Percentiles rank a stretch among this genome's conserved stretches.
Evolutionary conservation across 495 filamentous ascomycete species (phyloP).

Genomic region (Podospora comata): DNA sequence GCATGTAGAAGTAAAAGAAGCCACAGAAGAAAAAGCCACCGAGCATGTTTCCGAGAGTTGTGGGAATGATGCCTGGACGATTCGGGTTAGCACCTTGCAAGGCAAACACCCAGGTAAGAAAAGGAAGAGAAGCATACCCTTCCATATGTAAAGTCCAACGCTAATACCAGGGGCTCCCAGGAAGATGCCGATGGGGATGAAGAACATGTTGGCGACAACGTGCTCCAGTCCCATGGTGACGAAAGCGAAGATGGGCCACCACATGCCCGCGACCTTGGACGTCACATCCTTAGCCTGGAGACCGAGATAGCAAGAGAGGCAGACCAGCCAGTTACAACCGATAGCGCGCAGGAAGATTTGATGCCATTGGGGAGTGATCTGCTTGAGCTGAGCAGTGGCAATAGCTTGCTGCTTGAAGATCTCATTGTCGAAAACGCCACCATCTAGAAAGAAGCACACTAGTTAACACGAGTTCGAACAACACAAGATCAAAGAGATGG

Average conservation of each 20-base stretch:
- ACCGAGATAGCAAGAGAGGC: slow-evolving; percentile 57
- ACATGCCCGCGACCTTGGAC: slow-evolving; percentile 60
- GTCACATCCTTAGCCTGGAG: slow-evolving; percentile 53
- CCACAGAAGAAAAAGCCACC: slow-evolving; percentile 53
- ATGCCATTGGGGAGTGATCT: slow-evolving; percentile 55
- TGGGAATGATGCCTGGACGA: slow-evolving; percentile 50
- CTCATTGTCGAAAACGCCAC: slow-evolving; percentile 53
- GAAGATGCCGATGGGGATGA: slow-evolving; percentile 58
- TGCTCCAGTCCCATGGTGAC: slow-evolving; percentile 59
- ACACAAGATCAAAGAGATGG: neutral
- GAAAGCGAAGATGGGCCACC: slow-evolving; percentile 61
- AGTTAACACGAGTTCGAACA: neutral
- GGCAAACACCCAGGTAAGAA: neutral
- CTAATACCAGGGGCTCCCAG: slow-evolving; percentile 47
- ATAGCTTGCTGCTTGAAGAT: slow-evolving; percentile 51
- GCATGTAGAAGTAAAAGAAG: slow-evolving; percentile 53
- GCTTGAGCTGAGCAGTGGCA: slow-evolving; percentile 53
- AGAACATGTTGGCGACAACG: slow-evolving; percentile 65
- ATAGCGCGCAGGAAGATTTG: slow-evolving; percentile 60
- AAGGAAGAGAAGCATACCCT: slow-evolving; percentile 32
- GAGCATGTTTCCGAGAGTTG: slow-evolving; percentile 56
- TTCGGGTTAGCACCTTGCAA: neutral
- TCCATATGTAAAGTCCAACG: slow-evolving; percentile 61
- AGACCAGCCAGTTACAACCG: slow-evolving; percentile 64
- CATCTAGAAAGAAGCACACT: slow-evolving; percentile 36